Conservation (phyloP, 495 filamentous ascomycete genomes). For the Neurospora africana region DNA sequence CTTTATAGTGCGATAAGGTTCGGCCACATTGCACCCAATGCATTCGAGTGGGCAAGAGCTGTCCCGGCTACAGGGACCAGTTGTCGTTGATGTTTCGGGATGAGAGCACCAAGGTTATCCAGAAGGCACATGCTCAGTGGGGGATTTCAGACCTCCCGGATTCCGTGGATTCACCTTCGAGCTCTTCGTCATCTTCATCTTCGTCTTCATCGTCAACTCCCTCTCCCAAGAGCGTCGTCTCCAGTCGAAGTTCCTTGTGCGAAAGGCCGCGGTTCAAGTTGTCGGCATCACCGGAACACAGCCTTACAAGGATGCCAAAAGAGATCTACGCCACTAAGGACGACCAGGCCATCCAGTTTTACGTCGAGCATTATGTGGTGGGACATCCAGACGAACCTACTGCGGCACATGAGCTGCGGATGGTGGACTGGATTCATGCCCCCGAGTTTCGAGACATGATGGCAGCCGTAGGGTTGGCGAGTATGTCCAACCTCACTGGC, state of each 20-base stretch:
- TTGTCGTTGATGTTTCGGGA: slow-evolving; percentile 62
- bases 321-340: slow-evolving; percentile 20
- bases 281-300: slow-evolving; percentile 1
- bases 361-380: slow-evolving; percentile 36
- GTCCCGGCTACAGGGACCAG: slow-evolving; percentile 60
- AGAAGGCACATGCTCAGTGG: slow-evolving; percentile 49
- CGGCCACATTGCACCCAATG: slow-evolving; percentile 59
- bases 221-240: slow-evolving; percentile 4
- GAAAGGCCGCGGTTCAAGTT: slow-evolving; percentile 1
- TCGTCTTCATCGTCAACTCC: slow-evolving; percentile 3
- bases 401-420: slow-evolving; percentile 18
- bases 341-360: slow-evolving; percentile 37
- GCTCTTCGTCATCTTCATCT: slow-evolving; percentile 19
- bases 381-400: slow-evolving; percentile 37
- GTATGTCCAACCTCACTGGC: slow-evolving; percentile 33
- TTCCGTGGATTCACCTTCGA: slow-evolving; percentile 11
- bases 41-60: slow-evolving; percentile 41
- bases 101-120: slow-evolving; percentile 57
- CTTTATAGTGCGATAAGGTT: slow-evolving; percentile 51
- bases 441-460: slow-evolving; percentile 27
- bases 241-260: slow-evolving; percentile 2
- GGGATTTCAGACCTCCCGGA: slow-evolving; percentile 17
- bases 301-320: slow-evolving; percentile 1
- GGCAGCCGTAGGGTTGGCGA: slow-evolving; percentile 36
- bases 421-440: slow-evolving; percentile 16